Percentiles rank a stretch among this genome's conserved stretches.
Evolutionary conservation across 257 asterid genomes (phyloP).

Genomic region (Haberlea rhodopensis): DNA sequence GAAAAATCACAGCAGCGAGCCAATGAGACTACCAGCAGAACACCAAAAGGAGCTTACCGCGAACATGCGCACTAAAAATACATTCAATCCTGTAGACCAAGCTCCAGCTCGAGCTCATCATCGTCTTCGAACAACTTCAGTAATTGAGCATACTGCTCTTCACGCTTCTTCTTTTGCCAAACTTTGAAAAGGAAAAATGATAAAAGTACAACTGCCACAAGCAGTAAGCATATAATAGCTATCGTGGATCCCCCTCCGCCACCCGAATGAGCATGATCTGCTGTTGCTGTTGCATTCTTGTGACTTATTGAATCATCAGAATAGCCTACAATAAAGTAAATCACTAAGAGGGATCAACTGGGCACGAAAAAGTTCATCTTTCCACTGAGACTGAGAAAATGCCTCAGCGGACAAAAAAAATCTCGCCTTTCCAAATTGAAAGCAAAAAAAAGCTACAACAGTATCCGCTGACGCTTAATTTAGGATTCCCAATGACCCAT

Average conservation of each 20-base stretch:
- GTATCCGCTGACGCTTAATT: neutral
- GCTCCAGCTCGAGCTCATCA: constrained; percentile 92
- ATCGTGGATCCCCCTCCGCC: constrained; percentile 47
- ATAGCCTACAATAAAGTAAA: constrained; percentile 41
- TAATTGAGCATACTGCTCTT: constrained; percentile 86
- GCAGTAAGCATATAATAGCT: constrained; percentile 40
- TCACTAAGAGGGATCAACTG: constrained; percentile 21
- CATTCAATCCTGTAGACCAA: constrained; percentile 78
- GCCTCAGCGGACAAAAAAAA: too few relatives aligned
- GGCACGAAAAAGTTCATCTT: constrained; percentile 8
- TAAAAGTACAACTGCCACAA: constrained; percentile 42
- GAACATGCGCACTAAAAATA: constrained; percentile 14
- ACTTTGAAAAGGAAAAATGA: constrained; percentile 62
- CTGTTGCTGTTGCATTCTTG: constrained; percentile 36
- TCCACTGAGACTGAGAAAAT: neutral
- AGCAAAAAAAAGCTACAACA: neutral
- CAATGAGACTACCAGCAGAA: constrained; percentile 15
- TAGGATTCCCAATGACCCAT: too few relatives aligned
- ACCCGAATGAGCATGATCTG: constrained; percentile 32
- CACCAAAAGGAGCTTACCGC: constrained; percentile 38
- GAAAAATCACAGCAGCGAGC: neutral
- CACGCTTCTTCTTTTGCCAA: constrained; percentile 88
- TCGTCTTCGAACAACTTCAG: constrained; percentile 88
- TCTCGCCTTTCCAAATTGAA: too few relatives aligned
- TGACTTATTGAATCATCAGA: constrained; percentile 49